Conservation (phyloP, 768 basidiomycete genomes). For the Leccinum barrowsii region DNA sequence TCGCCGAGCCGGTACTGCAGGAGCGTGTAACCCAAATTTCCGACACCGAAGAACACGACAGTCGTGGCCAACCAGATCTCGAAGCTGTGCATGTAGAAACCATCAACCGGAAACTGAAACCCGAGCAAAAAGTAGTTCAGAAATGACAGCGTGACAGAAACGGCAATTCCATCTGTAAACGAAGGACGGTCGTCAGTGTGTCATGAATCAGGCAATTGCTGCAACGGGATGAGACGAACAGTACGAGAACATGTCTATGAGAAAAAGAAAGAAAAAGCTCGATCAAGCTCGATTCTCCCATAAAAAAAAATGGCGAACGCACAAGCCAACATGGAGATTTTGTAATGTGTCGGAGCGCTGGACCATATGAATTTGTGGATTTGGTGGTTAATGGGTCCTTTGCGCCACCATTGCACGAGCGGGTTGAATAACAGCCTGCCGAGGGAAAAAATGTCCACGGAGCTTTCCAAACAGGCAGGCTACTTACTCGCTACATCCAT, state of each 20-base stretch:
- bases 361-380: conserved; percentile 77
- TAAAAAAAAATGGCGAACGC: conserved; percentile 18
- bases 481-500: conserved; percentile 57
- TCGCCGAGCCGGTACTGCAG: conserved; percentile 69
- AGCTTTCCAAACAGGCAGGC: conserved; percentile 11
- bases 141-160: conserved; percentile 58
- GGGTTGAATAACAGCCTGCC: conserved; percentile 84
- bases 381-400: conserved; percentile 82
- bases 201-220: not conserved
- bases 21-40: conserved; percentile 67
- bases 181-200: not conserved
- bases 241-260: conserved; percentile 49
- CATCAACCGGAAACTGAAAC: conserved; percentile 68
- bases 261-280: not conserved
- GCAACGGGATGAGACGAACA: conserved; percentile 32
- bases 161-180: conserved; percentile 52
- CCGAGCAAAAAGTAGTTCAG: conserved; percentile 77
- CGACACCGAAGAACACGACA: conserved; percentile 74
- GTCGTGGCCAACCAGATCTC: conserved; percentile 78
- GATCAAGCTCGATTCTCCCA: conserved; percentile 2
- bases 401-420: conserved; percentile 67
- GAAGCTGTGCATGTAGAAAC: conserved; percentile 74
- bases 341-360: conserved; percentile 74
- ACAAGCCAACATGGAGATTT: conserved; percentile 61
- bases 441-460: not conserved